Conservation (phyloP, 192 early-diverging fungal species). For the Coemansia sp. region DNA sequence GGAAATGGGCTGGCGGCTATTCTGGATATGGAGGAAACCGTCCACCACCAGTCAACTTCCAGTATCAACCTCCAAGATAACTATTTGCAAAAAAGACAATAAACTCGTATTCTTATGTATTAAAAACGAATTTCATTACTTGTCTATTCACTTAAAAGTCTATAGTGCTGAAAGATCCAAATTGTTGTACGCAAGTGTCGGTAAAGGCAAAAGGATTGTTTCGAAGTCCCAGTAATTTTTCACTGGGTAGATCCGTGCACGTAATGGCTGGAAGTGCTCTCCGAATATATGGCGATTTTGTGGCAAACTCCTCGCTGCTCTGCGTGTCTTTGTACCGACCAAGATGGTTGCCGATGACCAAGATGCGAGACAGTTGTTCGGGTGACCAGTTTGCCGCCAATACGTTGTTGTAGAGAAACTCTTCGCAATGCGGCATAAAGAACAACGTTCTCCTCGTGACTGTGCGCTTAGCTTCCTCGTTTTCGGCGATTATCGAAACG, state of each 20-base stretch:
- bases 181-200: conserved; percentile 37
- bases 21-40: background rate
- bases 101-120: too few species aligned
- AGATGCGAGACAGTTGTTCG: conserved; percentile 8
- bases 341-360: conserved; percentile 44
- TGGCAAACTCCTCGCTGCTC: conserved; percentile 10
- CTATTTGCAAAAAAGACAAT: background rate
- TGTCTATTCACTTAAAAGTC: background rate
- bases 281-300: conserved; percentile 21
- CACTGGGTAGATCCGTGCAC: conserved; percentile 22
- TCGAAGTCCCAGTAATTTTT: conserved; percentile 28
- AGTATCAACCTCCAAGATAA: conserved; percentile 26
- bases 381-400: conserved; percentile 34
- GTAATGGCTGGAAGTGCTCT: conserved; percentile 11
- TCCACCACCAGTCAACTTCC: conserved; percentile 23
- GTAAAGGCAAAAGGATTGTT: conserved; percentile 46
- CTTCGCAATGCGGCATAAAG: conserved; percentile 57
- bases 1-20: background rate
- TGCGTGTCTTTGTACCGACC: conserved; percentile 35
- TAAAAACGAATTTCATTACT: background rate
- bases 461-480: conserved; percentile 36
- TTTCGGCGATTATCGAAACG: conserved; percentile 23
- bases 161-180: background rate
- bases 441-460: conserved; percentile 33
- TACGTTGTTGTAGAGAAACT: conserved; percentile 50